Base-by-base conservation (phyloP, 139 green algal species). In the Zygnema cylindricum region DNA sequence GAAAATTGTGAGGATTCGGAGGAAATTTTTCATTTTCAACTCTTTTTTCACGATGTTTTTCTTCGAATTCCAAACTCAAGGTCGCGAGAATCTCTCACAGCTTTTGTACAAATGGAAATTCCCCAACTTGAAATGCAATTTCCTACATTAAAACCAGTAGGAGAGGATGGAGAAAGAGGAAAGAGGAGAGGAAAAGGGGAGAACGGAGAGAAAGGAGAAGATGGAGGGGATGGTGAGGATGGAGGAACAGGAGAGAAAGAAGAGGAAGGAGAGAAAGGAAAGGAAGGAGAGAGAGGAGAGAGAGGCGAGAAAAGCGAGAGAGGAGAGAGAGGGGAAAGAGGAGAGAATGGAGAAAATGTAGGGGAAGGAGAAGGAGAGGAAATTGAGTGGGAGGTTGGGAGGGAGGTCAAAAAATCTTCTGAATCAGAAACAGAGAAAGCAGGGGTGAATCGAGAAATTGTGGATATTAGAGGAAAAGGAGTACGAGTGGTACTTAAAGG, bases 221-320 rank as follows among this genome's bases (percentile, higher is more conserved):
- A 30, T 73, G 57, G 25, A 30, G 30, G 57, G 57, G 57, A 30
- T 30, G 57, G 30, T 73, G 57, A 73, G 57, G 57, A 30, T 73
- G 57, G 30, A 25, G 57, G 30, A 35, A 30, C 57, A 30, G 30
- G 25, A 35, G 57, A 73, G 57, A 30, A 73, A 30, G 57, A 73
- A 30, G 30, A 73, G 25, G 57, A 73, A 30, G 57, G 30, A 30
- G 57, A 30, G 57, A 30, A 73, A 30, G 57, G 30, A 73, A 30
- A 73, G 25, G 57, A 73, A 73, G 57, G 30, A 73, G 57, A 73
- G n/a, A n/a, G n/a, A n/a, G n/a, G n/a, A n/a, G n/a, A n/a, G n/a
- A n/a, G n/a, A n/a, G n/a, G n/a, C n/a, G n/a, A n/a, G n/a, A n/a
- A n/a, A n/a, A n/a, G n/a, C n/a, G n/a, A n/a, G n/a, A n/a, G n/a